A percentile compares a stretch with the other conserved stretches of the same genome.
Conservation (phyloP, 2,329 filamentous ascomycete genomes). For the Hymenoscyphus fructigenus region DNA sequence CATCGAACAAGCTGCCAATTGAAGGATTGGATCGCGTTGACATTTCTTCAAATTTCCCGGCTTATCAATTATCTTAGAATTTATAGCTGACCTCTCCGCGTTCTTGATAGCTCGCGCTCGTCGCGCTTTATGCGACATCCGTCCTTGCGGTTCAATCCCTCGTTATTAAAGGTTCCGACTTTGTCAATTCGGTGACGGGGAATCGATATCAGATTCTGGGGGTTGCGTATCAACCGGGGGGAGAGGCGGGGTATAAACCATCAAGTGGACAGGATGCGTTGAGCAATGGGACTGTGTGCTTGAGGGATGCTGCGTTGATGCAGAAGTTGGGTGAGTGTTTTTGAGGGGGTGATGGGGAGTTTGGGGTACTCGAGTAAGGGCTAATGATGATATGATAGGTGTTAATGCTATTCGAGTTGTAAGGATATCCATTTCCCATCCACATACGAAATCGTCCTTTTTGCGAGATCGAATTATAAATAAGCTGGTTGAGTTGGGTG, state of each 20-base stretch:
- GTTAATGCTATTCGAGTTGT: slow-evolving; percentile 52
- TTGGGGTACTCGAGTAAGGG: slow-evolving; percentile 1
- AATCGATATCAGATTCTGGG: slow-evolving; percentile 66
- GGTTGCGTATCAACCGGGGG: slow-evolving; percentile 68
- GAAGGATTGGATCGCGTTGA: background rate
- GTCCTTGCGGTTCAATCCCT: slow-evolving; percentile 58
- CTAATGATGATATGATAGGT: slow-evolving; percentile 35
- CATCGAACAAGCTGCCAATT: background rate
- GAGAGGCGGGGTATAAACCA: slow-evolving; percentile 61
- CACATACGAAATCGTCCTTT: too few species aligned
- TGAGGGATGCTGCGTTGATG: slow-evolving; percentile 65
- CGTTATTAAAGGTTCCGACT: slow-evolving; percentile 55
- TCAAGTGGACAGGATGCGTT: slow-evolving; percentile 55
- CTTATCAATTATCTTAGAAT: background rate
- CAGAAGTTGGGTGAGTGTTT: slow-evolving; percentile 49
- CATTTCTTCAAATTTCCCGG: background rate
- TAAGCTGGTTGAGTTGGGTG: too few species aligned
- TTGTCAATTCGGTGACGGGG: slow-evolving; percentile 58
- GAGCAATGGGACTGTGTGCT: slow-evolving; percentile 56
- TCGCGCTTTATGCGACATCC: slow-evolving; percentile 37
- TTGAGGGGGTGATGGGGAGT: slow-evolving; percentile 4
- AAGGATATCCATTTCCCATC: background rate
- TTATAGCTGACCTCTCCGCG: slow-evolving; percentile 6
- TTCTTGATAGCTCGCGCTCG: slow-evolving; percentile 22
- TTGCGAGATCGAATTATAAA: too few species aligned